A percentile compares a stretch with the other conserved stretches of the same genome.
Conservation (phyloP, 148 eudicot species). For the Rhododendron kiyosumense region DNA sequence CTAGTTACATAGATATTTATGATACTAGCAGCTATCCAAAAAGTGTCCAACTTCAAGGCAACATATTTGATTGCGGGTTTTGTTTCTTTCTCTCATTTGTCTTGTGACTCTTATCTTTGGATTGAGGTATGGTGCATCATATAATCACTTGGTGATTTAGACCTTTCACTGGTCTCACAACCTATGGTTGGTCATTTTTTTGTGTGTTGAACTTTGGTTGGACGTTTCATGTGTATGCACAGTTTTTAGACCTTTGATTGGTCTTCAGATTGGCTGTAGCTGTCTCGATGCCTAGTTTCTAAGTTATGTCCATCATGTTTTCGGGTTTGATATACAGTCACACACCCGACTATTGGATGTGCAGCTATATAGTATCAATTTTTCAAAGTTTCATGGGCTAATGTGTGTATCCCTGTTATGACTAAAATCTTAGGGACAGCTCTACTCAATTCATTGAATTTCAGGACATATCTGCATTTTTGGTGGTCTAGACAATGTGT, state of each 20-base stretch:
- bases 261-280: neutral
- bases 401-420: neutral
- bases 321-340: neutral
- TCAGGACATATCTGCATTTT: neutral
- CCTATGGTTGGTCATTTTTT: neutral
- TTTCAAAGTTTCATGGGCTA: neutral
- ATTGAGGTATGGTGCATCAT: neutral
- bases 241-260: neutral
- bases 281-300: neutral
- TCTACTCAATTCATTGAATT: neutral
- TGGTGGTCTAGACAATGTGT: neutral
- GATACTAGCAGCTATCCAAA: neutral
- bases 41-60: neutral
- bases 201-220: neutral
- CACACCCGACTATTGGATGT: neutral
- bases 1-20: too few relatives aligned
- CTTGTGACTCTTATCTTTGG: neutral
- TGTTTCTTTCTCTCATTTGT: neutral
- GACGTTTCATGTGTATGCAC: neutral
- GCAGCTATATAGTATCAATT: neutral
- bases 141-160: neutral
- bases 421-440: neutral
- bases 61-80: neutral
- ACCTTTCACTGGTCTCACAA: neutral
- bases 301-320: neutral